A percentile compares a stretch with the other conserved stretches of the same genome.
Conservation (phyloP, 208 protist genomes). For the Trypanosoma rangeli region DNA sequence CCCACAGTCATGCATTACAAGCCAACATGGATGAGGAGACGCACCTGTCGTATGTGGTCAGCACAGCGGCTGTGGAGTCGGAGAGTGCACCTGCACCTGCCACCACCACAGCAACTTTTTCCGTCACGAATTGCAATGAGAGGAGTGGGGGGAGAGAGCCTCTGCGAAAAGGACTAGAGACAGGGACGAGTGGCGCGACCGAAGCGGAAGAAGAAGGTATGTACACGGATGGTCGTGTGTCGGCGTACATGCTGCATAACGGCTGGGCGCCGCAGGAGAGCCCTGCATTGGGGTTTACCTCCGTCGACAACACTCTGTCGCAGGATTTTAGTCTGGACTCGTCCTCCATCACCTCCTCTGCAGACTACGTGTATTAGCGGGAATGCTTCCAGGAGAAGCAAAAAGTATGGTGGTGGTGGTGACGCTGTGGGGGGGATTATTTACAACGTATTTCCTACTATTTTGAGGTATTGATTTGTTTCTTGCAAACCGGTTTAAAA, state of each 20-base stretch:
- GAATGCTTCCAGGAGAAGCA: not conserved
- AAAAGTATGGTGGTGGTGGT: not conserved
- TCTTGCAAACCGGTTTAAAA: not conserved
- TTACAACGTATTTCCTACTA: not conserved
- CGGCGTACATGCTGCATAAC: not conserved
- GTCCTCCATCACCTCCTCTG: conserved; percentile 38
- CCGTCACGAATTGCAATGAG: not conserved
- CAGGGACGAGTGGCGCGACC: not conserved
- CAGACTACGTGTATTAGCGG: conserved; percentile 40
- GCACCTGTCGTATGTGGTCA: not conserved
- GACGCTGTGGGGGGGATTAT: no score
- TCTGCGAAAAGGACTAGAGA: not conserved
- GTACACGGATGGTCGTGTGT: not conserved
- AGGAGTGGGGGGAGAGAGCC: not conserved
- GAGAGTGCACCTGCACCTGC: not conserved
- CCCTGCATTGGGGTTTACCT: conserved; percentile 57
- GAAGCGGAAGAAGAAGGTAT: not conserved
- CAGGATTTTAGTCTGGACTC: conserved; percentile 69
- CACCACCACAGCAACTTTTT: not conserved
- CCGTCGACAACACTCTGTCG: conserved; percentile 49
- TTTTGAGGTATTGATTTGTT: not conserved
- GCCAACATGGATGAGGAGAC: not conserved
- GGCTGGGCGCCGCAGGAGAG: conserved; percentile 24
- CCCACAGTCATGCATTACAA: not conserved
- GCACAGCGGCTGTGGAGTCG: no score